Base-by-base conservation (phyloP, 306 rosid species). In the Lithocarpus polystachyus region DNA sequence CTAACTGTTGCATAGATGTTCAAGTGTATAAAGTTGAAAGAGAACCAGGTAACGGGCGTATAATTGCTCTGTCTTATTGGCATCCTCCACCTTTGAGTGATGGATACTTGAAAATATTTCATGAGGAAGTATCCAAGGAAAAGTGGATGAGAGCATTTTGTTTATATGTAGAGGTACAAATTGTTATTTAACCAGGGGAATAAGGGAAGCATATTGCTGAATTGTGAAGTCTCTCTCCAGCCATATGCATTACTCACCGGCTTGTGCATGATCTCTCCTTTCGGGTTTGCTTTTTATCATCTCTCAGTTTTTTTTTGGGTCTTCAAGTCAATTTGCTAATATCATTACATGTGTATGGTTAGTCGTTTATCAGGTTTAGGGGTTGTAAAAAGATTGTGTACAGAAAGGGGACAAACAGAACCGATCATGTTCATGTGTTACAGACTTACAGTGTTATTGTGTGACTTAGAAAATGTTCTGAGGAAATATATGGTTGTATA, bases 21-120 rank as follows among this genome's bases (percentile, higher is more conserved):
- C 75, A 90, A 86, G 86, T 88, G 94, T 92, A 90, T 88, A 92
- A 82, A 86, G 81, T 82, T 78, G 84, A 85, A 83, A 80, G 77
- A 80, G 85, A 78, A 68, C 74, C 48, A 31, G 26, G 52, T 57
- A 10, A 7, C 9, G 73, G 84, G 54, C 20, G n/a, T 56, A 71
- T 48, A 60, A 31, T 67, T 19, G 31, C 65, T n/a, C n/a, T 71
- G 13, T 73, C 31, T 64, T 43, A 56, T 60, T 77, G 80, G 65
- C 56, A 67, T 73, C 45, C 28, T 74, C 80, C n/a, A 53, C 82
- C 74, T 71, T 76, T 40, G 64, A 68, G 73, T 72, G 77, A 35
- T 22, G 82, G 81, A 78, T 60, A 53, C 80, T 76, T 83, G 82
- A 83, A 74, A 62, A 80, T 83, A 80, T 80, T 77, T 81, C 64